A percentile compares a stretch with the other conserved stretches of the same genome.
Evolutionary conservation across 352 stramenopile species (phyloP).

Genomic region (Paralagenidium karlingii): DNA sequence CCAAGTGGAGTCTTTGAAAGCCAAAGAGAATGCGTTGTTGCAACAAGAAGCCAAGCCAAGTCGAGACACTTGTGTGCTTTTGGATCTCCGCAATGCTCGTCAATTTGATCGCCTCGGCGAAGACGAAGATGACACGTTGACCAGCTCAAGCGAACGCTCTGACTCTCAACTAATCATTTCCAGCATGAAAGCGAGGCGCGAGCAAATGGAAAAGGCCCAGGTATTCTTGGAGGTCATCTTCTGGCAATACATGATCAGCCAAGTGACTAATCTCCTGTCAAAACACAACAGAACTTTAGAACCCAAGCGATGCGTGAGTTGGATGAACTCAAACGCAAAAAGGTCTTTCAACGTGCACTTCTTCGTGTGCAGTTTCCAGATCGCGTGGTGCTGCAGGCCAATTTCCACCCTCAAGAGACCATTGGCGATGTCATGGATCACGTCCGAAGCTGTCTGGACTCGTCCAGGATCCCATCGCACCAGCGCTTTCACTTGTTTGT

Average conservation of each 20-base stretch:
- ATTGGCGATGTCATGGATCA: slow-evolving; percentile 55
- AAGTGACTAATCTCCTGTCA: slow-evolving; percentile 1
- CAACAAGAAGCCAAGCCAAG: slow-evolving; percentile 36
- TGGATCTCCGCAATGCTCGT: slow-evolving; percentile 17
- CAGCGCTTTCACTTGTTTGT: slow-evolving; percentile 64
- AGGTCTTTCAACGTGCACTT: slow-evolving; percentile 58
- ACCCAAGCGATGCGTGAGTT: slow-evolving; percentile 81
- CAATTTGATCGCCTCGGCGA: slow-evolving; percentile 2
- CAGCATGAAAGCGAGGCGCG: slow-evolving; percentile 53
- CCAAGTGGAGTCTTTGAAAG: slow-evolving; percentile 59
- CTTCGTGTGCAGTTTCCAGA: slow-evolving; percentile 79
- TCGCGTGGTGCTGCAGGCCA: slow-evolving; percentile 65
- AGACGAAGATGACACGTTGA: slow-evolving; percentile 7
- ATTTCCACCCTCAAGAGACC: slow-evolving; percentile 74
- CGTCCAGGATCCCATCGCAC: slow-evolving; percentile 5
- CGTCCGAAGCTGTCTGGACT: slow-evolving; percentile 33
- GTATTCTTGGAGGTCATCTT: slow-evolving; percentile 9
- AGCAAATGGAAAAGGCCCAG: slow-evolving; percentile 70
- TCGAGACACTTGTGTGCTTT: slow-evolving; percentile 46
- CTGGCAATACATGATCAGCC: slow-evolving; percentile 1
- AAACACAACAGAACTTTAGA: slow-evolving; percentile 50
- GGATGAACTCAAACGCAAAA: slow-evolving; percentile 75
- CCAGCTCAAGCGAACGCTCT: slow-evolving; percentile 16
- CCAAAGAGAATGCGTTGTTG: slow-evolving; percentile 60
- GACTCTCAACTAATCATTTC: slow-evolving; percentile 62